Percentiles rank a stretch among this genome's conserved stretches.
These are phyloP conservation scores for Candida nonsorbophila DNA, from an alignment of 805 yeast genomes.

Conservation along the genomic window DNA sequence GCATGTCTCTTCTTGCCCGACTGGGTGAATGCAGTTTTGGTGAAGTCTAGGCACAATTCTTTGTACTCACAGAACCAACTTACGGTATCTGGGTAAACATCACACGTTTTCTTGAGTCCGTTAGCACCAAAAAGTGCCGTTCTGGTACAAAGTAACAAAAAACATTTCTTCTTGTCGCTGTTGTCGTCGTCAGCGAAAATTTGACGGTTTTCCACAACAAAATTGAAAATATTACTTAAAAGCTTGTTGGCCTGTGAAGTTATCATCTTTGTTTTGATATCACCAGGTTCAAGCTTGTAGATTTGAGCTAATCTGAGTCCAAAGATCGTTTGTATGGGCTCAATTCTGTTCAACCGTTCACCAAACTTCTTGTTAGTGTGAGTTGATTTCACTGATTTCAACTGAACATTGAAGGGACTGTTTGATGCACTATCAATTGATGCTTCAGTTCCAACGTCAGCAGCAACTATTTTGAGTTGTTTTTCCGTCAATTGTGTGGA, in stretches of 20 bases:
- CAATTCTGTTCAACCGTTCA: constrained; percentile 25
- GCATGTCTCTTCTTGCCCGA: constrained; percentile 29
- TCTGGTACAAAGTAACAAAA: constrained; percentile 24
- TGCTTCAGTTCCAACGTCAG: too few relatives aligned
- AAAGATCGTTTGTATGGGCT: constrained; percentile 29
- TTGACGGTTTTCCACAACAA: constrained; percentile 2
- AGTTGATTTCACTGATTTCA: constrained; percentile 16
- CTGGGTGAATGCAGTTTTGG: constrained; percentile 27
- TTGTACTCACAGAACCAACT: constrained; percentile 23
- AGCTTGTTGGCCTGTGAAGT: constrained; percentile 18
- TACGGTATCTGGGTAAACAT: constrained; percentile 18
- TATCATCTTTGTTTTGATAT: constrained; percentile 33
- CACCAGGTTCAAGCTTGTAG: constrained; percentile 22
- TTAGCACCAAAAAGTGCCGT: constrained; percentile 31
- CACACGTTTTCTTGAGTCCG: constrained; percentile 24
- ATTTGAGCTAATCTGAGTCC: constrained; percentile 33
- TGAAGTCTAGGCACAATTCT: constrained; percentile 27
- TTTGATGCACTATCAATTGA: not conserved
- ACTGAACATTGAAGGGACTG: constrained; percentile 18
- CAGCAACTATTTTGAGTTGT: too few relatives aligned
- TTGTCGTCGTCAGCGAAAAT: constrained; percentile 3
- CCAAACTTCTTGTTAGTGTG: constrained; percentile 17
- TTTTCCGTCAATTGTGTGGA: too few relatives aligned
- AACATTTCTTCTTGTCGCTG: constrained; percentile 10
- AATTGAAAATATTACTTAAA: constrained; percentile 4